Base-by-base conservation (phyloP, 2,329 filamentous ascomycete genomes). In the Rhynchosporium agropyri region DNA sequence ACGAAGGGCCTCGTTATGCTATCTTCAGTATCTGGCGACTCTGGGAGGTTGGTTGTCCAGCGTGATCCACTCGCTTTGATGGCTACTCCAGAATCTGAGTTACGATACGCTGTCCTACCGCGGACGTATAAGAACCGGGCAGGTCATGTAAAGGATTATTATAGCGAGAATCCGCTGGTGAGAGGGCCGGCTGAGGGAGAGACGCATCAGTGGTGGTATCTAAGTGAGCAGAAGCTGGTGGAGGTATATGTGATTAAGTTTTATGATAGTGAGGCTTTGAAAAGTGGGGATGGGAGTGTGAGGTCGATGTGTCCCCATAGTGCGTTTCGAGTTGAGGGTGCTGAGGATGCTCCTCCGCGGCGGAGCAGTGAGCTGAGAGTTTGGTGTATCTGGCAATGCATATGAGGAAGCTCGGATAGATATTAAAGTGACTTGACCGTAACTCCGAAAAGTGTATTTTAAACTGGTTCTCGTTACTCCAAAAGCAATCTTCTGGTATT, bases 271-370 rank as follows among this genome's bases (percentile, higher is more conserved):
- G 56, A 58, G 31, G 56, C 43, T 28, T 8, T 58, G 56, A 49
- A 12, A 31, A 36, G 33, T 2, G 56, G 43, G 1, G 56, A 58
- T 40, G 43, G 56, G 56, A 50, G 43, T 40, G n/a, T 58, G 29
- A 50, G 56, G n/a, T 40, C n/a, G 13, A 49, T 58, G 56, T 58
- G 56, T 58, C 45, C 56, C 9, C 56, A 58, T 50, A 58, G 56
- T 58, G 56, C 45, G 31, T 58, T 58, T 36, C 13, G 43, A n/a
- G 8, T 58, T 50, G 56, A 58, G 10, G 33, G 56, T 26, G 40
- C 56, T 20, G 43, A 58, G n/a, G 45, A 58, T 29, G 42, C 5
- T 10, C 45, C 56, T 8, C 43, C 56, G 9, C 9, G 56, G 26
- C 15, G 56, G 15, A 58, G 56, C 29, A 48, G 56, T 29, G 56